These are phyloP conservation scores for Oryza punctata DNA, from an alignment of 176 grass and related monocot genomes.

Conservation along the genomic window DNA sequence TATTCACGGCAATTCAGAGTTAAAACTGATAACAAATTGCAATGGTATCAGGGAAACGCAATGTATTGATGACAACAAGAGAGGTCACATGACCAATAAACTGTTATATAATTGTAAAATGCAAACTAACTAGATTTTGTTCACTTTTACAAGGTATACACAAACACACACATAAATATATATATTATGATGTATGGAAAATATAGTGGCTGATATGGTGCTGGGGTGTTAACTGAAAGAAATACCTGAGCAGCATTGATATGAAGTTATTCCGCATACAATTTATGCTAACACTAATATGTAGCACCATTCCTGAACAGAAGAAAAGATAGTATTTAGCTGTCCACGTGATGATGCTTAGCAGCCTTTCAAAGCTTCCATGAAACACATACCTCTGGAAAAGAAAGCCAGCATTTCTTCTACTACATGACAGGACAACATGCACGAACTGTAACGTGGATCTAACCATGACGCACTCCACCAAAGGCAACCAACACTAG, in stretches of 20 bases:
- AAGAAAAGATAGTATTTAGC: slow-evolving; percentile 4
- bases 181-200: background rate
- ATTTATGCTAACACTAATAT: background rate
- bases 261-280: background rate
- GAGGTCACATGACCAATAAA: background rate
- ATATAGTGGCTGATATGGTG: background rate
- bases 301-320: background rate
- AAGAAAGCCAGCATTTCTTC: background rate
- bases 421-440: background rate
- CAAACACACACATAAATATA: background rate
- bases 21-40: background rate
- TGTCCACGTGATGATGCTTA: background rate
- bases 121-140: slow-evolving; percentile 1
- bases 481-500: background rate
- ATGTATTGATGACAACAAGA: background rate
- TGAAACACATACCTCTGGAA: slow-evolving; percentile 9
- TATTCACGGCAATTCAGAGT: background rate
- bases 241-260: slow-evolving; percentile 29
- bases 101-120: background rate
- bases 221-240: slow-evolving; percentile 6
- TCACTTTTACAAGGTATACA: background rate
- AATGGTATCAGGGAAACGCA: background rate
- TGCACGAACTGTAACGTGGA: background rate
- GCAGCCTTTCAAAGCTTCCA: background rate
- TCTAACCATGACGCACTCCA: background rate